These are phyloP conservation scores for Nothomitra cinnamomea DNA, from an alignment of 2,329 filamentous ascomycete species.

Conservation along the genomic window DNA sequence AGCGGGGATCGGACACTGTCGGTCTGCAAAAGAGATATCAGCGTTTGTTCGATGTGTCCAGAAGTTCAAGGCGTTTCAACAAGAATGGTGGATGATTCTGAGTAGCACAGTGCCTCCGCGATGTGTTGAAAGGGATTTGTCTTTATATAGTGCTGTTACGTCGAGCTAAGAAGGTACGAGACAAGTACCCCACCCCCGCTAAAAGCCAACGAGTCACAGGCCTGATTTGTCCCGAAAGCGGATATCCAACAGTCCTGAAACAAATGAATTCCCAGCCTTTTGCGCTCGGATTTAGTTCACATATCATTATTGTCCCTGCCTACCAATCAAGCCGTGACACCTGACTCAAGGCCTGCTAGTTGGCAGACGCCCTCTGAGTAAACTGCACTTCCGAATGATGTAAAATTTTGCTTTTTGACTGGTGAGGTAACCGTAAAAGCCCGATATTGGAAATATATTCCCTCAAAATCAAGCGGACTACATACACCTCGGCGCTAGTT, in stretches of 20 bases:
- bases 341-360: not conserved
- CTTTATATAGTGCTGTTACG: too few relatives aligned
- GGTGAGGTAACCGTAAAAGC: too few relatives aligned
- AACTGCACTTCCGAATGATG: not conserved
- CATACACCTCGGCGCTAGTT: too few relatives aligned
- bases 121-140: too few relatives aligned
- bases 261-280: not conserved
- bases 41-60: not conserved
- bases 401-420: not conserved
- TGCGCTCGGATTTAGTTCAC: too few relatives aligned
- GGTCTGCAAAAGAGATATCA: constrained; percentile 1
- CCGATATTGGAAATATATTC: too few relatives aligned
- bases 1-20: not conserved
- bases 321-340: constrained; percentile 4
- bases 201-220: too few relatives aligned
- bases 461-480: too few relatives aligned
- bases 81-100: too few relatives aligned
- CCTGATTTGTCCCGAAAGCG: too few relatives aligned
- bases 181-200: not conserved
- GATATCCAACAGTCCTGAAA: not conserved
- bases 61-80: not conserved
- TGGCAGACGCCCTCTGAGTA: not conserved
- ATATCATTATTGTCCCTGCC: not conserved
- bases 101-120: too few relatives aligned
- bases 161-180: too few relatives aligned